A percentile compares a stretch with the other conserved stretches of the same genome.
phyloP scores from a whole-genome alignment of 2,329 filamentous ascomycete genomes.

The Penicillium sp. region DNA sequence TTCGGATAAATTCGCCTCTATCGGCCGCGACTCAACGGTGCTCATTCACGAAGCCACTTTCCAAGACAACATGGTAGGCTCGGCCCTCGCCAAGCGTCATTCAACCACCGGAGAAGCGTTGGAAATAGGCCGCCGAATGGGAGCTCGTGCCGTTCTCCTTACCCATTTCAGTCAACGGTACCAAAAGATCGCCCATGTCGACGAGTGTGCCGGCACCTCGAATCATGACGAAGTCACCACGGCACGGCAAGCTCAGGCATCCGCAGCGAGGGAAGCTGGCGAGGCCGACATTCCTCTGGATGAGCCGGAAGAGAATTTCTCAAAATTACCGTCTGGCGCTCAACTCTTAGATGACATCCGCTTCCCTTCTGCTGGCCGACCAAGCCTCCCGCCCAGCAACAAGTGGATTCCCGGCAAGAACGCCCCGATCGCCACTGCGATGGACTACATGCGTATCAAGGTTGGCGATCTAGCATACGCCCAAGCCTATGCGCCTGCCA shows the following conservation, averaged over 20 bases:
- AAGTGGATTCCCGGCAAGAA: slow-evolving; percentile 4
- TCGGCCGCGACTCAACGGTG: slow-evolving; percentile 74
- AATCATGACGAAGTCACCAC: slow-evolving; percentile 6
- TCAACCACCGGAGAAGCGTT: slow-evolving; percentile 85
- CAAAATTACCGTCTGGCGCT: slow-evolving; percentile 1
- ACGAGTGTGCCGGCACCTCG: slow-evolving; percentile 19
- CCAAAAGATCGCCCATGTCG: slow-evolving; percentile 64
- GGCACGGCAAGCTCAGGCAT: neutral
- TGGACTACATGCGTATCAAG: slow-evolving; percentile 63
- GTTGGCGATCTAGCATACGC: slow-evolving; percentile 58
- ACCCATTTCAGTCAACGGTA: slow-evolving; percentile 97
- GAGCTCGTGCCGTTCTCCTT: slow-evolving; percentile 73
- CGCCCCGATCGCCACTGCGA: slow-evolving; percentile 58
- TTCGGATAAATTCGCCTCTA: slow-evolving; percentile 63
- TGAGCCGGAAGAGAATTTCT: slow-evolving; percentile 19
- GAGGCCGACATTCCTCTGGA: slow-evolving; percentile 30
- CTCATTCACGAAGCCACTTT: slow-evolving; percentile 96
- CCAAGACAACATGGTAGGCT: slow-evolving; percentile 74
- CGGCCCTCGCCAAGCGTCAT: slow-evolving; percentile 86
- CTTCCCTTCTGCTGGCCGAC: slow-evolving; percentile 1
- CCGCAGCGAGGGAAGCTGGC: slow-evolving; percentile 11
- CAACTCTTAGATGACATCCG: slow-evolving; percentile 16
- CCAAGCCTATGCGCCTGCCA: slow-evolving; percentile 56
- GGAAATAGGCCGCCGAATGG: slow-evolving; percentile 71
- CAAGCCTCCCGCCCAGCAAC: slow-evolving; percentile 24